Conservation (phyloP, 306 rosid species). For the Glycyrrhiza uralensis region DNA sequence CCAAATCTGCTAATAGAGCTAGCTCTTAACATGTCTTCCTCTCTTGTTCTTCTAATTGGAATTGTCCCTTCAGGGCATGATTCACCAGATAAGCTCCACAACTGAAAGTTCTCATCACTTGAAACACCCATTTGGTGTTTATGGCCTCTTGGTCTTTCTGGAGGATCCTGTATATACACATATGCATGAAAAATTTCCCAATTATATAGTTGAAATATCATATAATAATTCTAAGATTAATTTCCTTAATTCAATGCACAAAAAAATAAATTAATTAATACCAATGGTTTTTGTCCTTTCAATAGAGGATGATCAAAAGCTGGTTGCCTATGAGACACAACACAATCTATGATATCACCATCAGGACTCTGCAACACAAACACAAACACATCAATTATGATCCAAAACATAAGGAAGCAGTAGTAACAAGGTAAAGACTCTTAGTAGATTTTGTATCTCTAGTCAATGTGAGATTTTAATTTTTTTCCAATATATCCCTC, state of each 20-base stretch:
- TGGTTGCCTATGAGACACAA: conserved; percentile 71
- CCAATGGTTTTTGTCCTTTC: conserved; percentile 75
- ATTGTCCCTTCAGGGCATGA: conserved; percentile 77
- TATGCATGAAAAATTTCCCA: background rate
- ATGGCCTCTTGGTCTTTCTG: conserved; percentile 59
- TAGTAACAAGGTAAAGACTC: conserved; percentile 1
- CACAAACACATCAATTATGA: background rate
- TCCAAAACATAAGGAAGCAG: background rate
- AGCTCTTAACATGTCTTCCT: conserved; percentile 69
- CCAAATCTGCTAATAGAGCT: conserved; percentile 70
- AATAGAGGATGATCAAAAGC: conserved; percentile 91
- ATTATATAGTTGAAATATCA: background rate
- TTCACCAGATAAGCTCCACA: conserved; percentile 70
- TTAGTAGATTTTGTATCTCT: no score
- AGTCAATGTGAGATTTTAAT: no score
- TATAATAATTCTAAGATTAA: background rate
- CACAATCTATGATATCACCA: conserved; percentile 91
- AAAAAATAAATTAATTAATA: conserved; percentile 16
- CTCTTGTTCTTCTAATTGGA: conserved; percentile 78
- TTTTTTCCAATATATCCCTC: no score
- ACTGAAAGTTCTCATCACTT: conserved; percentile 51
- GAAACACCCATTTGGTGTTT: conserved; percentile 12
- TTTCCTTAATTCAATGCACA: background rate
- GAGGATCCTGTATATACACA: conserved; percentile 51
- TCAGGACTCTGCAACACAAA: conserved; percentile 60